Base-by-base conservation (phyloP, 73 alveolate species). In the Symbiodinium natans region DNA sequence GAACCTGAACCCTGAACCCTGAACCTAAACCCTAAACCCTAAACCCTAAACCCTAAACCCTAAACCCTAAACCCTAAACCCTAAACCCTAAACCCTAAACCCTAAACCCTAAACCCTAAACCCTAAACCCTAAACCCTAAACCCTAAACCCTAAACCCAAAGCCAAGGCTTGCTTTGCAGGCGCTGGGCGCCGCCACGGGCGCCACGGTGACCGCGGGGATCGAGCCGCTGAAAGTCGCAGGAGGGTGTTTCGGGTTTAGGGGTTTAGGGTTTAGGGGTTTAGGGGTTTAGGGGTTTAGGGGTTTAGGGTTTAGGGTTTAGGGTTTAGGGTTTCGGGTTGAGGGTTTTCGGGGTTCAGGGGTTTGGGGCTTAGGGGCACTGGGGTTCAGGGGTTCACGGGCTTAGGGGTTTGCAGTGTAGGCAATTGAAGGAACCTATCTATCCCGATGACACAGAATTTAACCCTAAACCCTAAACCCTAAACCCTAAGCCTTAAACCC, bases 141-240 rank as follows among this genome's bases (percentile, higher is more conserved):
- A 5, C 74, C 33, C 74, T 56, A 21, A 11, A 19, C 74, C 74
- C 74, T 15, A 56, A 56, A 56, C 74, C 74, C 31, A 2, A 56
- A 56, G 31, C 33, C 74, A 11, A 90, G 96, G 96, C 82, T 90
- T 31, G 48, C 46, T 39, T 29, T 63, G 34, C 96, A 90, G 41
- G 83, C 96, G 77, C 33, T 71, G 15, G 96, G 41, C 19, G 96
- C 96, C 23, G 96, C 96, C 77, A 68, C 88, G 34, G 96, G 96
- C 40, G 96, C 96, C 38, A 68, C 59, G 3, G 88, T 84, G 54
- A 40, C 96, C 5, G 96, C 96, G 1, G 88, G 96, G 4, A 84
- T 84, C 11, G 96, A 90, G 46, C 96, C 96, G 39, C 33, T 41
- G 87, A 38, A 82, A 31, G 77, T 90, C 13, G 96, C 88, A 9